Evolutionary conservation across 768 basidiomycete genomes (phyloP), one percentile per base, ranked within the genome.

Genomic region (Lactarius indigo): DNA sequence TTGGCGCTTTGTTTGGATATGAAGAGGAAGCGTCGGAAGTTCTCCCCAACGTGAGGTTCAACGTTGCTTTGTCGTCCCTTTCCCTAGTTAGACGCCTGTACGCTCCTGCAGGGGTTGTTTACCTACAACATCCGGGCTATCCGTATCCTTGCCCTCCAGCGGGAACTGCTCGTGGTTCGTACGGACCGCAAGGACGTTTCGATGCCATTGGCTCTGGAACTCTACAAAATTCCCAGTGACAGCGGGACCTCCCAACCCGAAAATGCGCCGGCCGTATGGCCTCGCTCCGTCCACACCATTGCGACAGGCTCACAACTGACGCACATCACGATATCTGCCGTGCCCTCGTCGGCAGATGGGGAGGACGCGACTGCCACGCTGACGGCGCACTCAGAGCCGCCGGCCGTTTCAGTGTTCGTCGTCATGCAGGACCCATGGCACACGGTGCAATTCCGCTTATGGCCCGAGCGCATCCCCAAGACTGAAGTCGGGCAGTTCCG

Each of bases 141-240:
- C 47, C 69, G 69, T 30, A 68, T 69, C 13, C 41, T 69, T 33
- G 35, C 69, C 20, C 37, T 3, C n/a, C 69, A 69, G 54, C 50
- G 69, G 31, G 69, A 69, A 31, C 66, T 69, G 12, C 69, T 69
- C 35, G 66, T 69, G 28, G 66, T 69, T 44, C 66, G 69, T 42
- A 59, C 66, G 28, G 41, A 68, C n/a, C 56, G 52, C 30, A 68
- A 44, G 26, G 65, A 68, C 44, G 30, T 26, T 28, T 20, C 28
- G 9, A 62, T 59, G 61, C 65, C 65, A 30, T 30, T 67, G 60
- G 56, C 61, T 15, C 65, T 68, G 42, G 68, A 69, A 31, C 37
- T 69, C 30, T 69, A 69, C 61, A 42, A 37, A 55, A 69, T 69
- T 28, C 68, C 68, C 35, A 28, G 47, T 23, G 65, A 69, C 39